A percentile compares a stretch with the other conserved stretches of the same genome.
phyloP scores from a whole-genome alignment of 2,329 filamentous ascomycete species.

The Cordyceps cicadae region DNA sequence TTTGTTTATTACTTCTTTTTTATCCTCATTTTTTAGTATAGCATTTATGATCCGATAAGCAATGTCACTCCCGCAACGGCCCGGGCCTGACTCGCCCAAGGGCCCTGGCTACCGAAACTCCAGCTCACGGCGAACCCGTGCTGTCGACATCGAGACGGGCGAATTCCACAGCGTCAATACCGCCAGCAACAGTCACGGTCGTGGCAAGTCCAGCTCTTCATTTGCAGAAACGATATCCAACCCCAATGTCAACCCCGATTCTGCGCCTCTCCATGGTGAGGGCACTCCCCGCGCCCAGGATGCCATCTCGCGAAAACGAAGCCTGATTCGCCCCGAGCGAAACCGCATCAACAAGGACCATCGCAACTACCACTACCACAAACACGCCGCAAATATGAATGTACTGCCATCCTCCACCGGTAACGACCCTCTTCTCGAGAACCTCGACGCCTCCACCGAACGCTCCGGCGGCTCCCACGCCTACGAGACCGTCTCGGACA shows the following conservation, averaged over 20 bases:
- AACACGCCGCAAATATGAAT: conserved; percentile 89
- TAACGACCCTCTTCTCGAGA: conserved; percentile 79
- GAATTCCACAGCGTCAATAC: conserved; percentile 32
- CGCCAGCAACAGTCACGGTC: conserved; percentile 38
- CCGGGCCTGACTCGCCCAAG: conserved; percentile 4
- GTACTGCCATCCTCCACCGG: conserved; percentile 86
- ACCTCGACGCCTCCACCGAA: conserved; percentile 58
- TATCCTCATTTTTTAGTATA: not conserved
- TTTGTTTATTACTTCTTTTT: not conserved
- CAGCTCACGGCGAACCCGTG: not conserved
- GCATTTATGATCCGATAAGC: conserved; percentile 1
- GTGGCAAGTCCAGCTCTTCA: conserved; percentile 49
- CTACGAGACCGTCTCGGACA: conserved; percentile 38
- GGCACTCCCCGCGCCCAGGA: conserved; percentile 19
- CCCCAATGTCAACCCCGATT: conserved; percentile 49
- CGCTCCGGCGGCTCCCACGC: conserved; percentile 37
- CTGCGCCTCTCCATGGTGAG: conserved; percentile 7
- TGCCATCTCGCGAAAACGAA: conserved; percentile 63
- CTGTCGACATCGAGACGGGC: conserved; percentile 58
- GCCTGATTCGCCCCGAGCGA: conserved; percentile 81
- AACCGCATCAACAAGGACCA: conserved; percentile 78
- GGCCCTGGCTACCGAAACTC: conserved; percentile 6
- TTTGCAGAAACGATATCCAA: conserved; percentile 49
- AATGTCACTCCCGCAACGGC: conserved; percentile 10
- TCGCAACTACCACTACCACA: conserved; percentile 91